Evolutionary conservation across 495 filamentous ascomycete species (phyloP).

Genomic region (Tuber microsphaerosporum): DNA sequence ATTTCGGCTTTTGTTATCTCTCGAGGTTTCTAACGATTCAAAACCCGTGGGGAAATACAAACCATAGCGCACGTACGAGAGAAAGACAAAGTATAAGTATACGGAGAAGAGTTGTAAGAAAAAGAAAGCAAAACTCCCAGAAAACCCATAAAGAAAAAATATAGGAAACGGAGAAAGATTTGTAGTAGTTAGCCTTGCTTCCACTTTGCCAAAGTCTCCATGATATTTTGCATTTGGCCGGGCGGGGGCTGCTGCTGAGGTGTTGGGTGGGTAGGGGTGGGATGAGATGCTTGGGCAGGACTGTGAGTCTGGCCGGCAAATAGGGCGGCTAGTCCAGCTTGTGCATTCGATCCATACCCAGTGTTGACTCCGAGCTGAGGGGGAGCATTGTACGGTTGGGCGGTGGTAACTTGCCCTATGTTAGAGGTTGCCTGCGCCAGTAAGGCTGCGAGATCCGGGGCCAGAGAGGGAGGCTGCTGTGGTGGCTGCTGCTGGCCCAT

Average conservation of each 20-base stretch:
- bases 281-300: constrained; percentile 32
- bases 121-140: neutral
- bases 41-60: neutral
- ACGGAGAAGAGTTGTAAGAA: neutral
- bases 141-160: neutral
- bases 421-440: constrained; percentile 45
- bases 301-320: constrained; percentile 40
- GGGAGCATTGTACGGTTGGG: constrained; percentile 16
- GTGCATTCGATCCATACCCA: constrained; percentile 34
- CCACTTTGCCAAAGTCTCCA: constrained; percentile 48
- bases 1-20: neutral
- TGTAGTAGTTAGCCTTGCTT: constrained; percentile 42
- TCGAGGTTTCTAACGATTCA: neutral
- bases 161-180: neutral
- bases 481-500: constrained; percentile 46
- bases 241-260: constrained; percentile 34
- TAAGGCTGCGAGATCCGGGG: constrained; percentile 56
- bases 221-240: constrained; percentile 48
- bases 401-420: constrained; percentile 22
- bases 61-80: neutral
- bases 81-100: neutral
- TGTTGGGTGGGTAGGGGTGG: constrained; percentile 35
- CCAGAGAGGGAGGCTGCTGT: constrained; percentile 43
- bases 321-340: constrained; percentile 33
- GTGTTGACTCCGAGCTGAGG: constrained; percentile 28